A percentile compares a stretch with the other conserved stretches of the same genome.
Conservation (phyloP, 1,284 basidiomycete genomes). For the Trichosporon sp. region DNA sequence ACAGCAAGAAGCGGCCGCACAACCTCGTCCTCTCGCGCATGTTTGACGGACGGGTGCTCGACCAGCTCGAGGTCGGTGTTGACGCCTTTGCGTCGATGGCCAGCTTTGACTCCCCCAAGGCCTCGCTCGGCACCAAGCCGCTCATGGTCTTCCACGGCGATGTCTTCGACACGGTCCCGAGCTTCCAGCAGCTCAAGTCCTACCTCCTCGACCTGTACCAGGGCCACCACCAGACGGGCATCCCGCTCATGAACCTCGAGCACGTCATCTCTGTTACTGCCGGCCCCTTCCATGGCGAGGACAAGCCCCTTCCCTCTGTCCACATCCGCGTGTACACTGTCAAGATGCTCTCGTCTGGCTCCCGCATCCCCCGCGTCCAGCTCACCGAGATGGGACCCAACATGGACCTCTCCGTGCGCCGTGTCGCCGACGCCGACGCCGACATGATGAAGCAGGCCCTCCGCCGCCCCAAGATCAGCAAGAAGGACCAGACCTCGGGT, state of each 20-base stretch:
- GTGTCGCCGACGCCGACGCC: constrained; percentile 72
- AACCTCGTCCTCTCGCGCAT: constrained; percentile 83
- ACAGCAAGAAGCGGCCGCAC: constrained; percentile 92
- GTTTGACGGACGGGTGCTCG: constrained; percentile 84
- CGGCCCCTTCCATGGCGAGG: constrained; percentile 61
- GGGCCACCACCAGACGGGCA: constrained; percentile 78
- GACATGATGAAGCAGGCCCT: constrained; percentile 80
- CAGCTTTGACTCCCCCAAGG: constrained; percentile 83
- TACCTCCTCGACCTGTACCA: constrained; percentile 85
- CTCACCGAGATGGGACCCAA: constrained; percentile 88
- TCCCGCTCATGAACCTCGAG: constrained; percentile 83
- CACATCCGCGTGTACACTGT: constrained; percentile 88
- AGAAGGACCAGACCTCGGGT: constrained; percentile 79
- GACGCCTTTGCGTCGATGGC: constrained; percentile 76
- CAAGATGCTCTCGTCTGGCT: constrained; percentile 70
- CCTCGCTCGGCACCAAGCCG: constrained; percentile 86
- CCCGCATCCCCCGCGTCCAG: constrained; percentile 75
- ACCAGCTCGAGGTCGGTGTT: constrained; percentile 93
- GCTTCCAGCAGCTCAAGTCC: constrained; percentile 89
- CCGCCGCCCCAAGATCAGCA: constrained; percentile 81
- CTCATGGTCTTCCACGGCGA: constrained; percentile 94
- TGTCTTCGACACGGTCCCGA: constrained; percentile 87
- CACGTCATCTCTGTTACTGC: constrained; percentile 87
- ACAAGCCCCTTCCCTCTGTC: constrained; percentile 68
- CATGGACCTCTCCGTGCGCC: constrained; percentile 78